phyloP scores from a whole-genome alignment of 768 basidiomycete species.

The Piloderma croceum region DNA sequence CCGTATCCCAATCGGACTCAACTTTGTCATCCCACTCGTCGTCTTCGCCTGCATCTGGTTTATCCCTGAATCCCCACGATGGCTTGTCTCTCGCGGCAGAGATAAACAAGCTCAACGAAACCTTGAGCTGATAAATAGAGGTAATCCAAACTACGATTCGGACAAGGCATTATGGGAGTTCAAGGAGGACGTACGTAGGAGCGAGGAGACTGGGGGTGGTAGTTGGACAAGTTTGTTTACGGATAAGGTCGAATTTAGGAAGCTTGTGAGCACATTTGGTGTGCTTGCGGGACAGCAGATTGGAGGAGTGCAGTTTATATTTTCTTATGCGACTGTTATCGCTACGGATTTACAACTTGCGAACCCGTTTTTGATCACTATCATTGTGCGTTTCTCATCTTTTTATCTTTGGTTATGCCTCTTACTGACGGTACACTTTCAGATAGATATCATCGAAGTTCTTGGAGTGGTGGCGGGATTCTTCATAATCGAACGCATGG shows the following conservation, averaged over 20 bases:
- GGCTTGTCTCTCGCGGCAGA: constrained; percentile 31
- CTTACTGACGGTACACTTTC: too few relatives aligned
- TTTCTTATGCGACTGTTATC: constrained; percentile 1
- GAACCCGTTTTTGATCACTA: constrained; percentile 4
- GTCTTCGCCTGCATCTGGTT: constrained; percentile 25
- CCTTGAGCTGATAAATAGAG: too few relatives aligned
- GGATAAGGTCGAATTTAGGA: too few relatives aligned
- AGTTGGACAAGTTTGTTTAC: too few relatives aligned
- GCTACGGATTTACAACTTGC: background rate
- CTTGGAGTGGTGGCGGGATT: constrained; percentile 6
- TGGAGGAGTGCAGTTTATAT: constrained; percentile 5
- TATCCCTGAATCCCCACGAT: constrained; percentile 36
- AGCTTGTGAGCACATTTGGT: constrained; percentile 2
- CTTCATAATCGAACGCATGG: constrained; percentile 6
- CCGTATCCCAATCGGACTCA: constrained; percentile 7
- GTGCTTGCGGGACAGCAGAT: constrained; percentile 4
- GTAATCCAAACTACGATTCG: too few relatives aligned
- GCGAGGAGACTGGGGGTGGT: too few relatives aligned
- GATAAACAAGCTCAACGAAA: too few relatives aligned
- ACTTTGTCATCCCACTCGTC: constrained; percentile 4
- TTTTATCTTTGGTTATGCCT: too few relatives aligned
- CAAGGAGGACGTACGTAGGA: too few relatives aligned
- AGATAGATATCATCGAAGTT: constrained; percentile 2
- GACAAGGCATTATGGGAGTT: too few relatives aligned
- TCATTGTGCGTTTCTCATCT: background rate